Conservation (phyloP, 169 alveolate species). For the Plasmodium fragile region DNA sequence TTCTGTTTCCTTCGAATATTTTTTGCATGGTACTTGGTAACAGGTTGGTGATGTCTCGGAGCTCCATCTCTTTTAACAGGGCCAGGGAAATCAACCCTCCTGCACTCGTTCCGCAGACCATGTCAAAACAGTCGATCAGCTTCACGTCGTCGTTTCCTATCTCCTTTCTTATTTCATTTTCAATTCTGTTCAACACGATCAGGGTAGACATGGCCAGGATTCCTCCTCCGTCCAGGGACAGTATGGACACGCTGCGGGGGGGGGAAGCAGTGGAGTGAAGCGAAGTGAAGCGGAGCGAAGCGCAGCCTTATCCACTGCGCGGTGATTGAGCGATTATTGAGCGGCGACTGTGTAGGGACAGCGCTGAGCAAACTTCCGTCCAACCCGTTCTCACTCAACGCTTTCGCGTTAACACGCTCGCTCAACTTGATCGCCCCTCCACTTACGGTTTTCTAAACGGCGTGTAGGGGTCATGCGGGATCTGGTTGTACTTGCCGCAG, state of each 20-base stretch:
- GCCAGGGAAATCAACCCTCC: constrained; percentile 86
- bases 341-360: too few species aligned
- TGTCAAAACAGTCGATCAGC: constrained; percentile 85
- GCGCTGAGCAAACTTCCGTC: not conserved
- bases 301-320: too few species aligned
- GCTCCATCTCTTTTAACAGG: constrained; percentile 80
- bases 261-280: too few species aligned
- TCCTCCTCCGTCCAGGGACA: constrained; percentile 87
- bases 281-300: too few species aligned
- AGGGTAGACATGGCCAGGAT: constrained; percentile 84
- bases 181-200: constrained; percentile 79
- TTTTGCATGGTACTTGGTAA: constrained; percentile 78
- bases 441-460: constrained; percentile 64
- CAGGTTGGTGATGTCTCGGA: constrained; percentile 76
- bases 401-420: too few species aligned
- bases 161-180: constrained; percentile 78
- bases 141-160: constrained; percentile 77
- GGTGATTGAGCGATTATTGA: too few species aligned
- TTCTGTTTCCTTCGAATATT: constrained; percentile 82
- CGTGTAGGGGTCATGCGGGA: constrained; percentile 42
- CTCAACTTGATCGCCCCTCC: not conserved
- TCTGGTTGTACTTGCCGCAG: constrained; percentile 53
- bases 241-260: constrained; percentile 78
- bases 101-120: constrained; percentile 86
- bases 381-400: too few species aligned